These are phyloP conservation scores for Amyloporia xantha DNA, from an alignment of 768 basidiomycete genomes.

Conservation along the genomic window DNA sequence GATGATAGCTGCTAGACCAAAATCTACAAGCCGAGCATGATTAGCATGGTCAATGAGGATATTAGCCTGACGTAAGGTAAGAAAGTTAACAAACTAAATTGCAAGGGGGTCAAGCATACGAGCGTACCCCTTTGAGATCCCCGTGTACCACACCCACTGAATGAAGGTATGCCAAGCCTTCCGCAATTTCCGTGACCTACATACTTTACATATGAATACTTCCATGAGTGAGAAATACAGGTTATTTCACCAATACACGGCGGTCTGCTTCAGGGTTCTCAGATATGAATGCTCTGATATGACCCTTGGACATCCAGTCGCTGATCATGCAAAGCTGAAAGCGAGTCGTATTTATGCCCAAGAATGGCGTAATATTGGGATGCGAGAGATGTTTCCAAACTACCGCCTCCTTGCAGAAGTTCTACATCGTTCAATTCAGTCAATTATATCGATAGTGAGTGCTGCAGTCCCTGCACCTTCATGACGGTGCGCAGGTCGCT, in stretches of 20 bases:
- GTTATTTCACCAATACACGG: no score
- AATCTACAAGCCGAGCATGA: constrained; percentile 2
- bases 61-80: constrained; percentile 1
- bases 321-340: no score
- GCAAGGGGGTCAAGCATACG: not conserved
- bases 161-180: constrained; percentile 2
- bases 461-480: not conserved
- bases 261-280: no score
- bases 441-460: not conserved
- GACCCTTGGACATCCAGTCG: no score
- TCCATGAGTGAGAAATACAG: no score
- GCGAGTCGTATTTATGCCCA: constrained; percentile 2
- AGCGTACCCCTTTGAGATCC: constrained; percentile 7
- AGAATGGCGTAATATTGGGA: no score
- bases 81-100: not conserved
- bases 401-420: constrained; percentile 1
- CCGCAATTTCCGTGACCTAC: not conserved
- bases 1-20: constrained; percentile 2
- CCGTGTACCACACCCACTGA: constrained; percentile 1
- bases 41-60: constrained; percentile 1
- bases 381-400: no score
- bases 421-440: not conserved
- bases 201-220: not conserved
- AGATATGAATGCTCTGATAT: no score
- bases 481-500: not conserved